Base-by-base conservation (phyloP, 2,329 filamentous ascomycete genomes). In the Ceratocystis albifundus region DNA sequence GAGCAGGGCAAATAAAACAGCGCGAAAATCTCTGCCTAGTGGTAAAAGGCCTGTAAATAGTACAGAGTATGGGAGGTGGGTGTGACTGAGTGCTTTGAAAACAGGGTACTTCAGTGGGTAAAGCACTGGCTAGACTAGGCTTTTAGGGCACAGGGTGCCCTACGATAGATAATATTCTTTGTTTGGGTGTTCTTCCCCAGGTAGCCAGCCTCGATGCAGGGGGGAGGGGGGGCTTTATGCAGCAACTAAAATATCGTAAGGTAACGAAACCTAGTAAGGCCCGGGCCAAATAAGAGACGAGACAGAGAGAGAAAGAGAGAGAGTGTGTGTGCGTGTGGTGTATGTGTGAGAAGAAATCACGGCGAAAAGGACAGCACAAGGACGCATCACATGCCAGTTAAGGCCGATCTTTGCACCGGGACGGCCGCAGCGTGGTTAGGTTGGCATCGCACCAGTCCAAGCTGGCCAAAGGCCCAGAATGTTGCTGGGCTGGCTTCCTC, bases 41-140 rank as follows among this genome's bases (percentile, higher is more conserved):
- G 28, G 53, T 6, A 12, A 30, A 10, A 57, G 53, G 25, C 22
- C 53, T 57, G 25, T 57, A 57, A 57, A 57, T 25, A 12, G 53
- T n/a, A n/a, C n/a, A n/a, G n/a, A 12, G 8, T 4, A 12, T 3
- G 15, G 22, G 53, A n/a, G 7, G 53, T 4, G 15, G 7, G 53
- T 4, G 15, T 59, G 53, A 59, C 25, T 59, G 53, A 20, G 15
- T 32, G 12, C 28, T 30, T 17, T 59, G 28, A 12, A n/a, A 59
- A n/a, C 53, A 59, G 53, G 53, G 53, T 59, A 59, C 28, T 59
- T 59, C 53, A 59, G 53, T 59, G 28, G 28, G 12, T 10, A 20
- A 30, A 4, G 36, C 3, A 12, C 10, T 36, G 36, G 10, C 36
- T 36, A 36, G 36, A 8, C 36, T 12, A n/a, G 28, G 3, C 53